A percentile compares a stretch with the other conserved stretches of the same genome.
phyloP scores from a whole-genome alignment of 495 filamentous ascomycete genomes.

The Aspergillus asperescens region DNA sequence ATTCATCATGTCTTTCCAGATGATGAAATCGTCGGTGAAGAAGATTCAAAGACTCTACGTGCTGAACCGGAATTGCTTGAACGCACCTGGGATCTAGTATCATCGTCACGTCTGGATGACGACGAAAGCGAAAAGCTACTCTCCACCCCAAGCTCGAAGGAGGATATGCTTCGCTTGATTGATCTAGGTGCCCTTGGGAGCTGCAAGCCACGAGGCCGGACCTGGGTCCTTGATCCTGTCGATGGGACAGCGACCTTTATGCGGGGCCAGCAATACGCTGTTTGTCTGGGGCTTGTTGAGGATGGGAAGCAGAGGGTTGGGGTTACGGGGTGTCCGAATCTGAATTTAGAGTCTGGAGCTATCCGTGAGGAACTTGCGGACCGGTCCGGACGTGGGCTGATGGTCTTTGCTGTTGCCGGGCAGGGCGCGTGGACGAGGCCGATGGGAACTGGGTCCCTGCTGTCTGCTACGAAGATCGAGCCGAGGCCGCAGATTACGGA shows the following conservation, averaged over 20 bases:
- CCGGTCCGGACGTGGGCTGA: conserved; percentile 46
- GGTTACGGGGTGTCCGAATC: conserved; percentile 55
- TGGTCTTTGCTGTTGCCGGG: conserved; percentile 52
- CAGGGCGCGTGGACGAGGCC: conserved; percentile 51
- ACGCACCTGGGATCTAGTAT: conserved; percentile 50
- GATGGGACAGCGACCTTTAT: conserved; percentile 68
- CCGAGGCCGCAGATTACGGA: conserved; percentile 26
- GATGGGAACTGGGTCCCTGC: conserved; percentile 34
- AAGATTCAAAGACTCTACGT: conserved; percentile 52
- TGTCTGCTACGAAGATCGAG: conserved; percentile 34
- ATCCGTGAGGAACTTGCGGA: conserved; percentile 48
- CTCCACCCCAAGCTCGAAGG: conserved; percentile 38
- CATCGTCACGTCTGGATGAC: conserved; percentile 32
- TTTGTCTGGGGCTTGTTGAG: conserved; percentile 52
- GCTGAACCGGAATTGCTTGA: conserved; percentile 43
- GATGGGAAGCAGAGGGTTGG: conserved; percentile 46
- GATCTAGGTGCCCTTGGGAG: conserved; percentile 52
- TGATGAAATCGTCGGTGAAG: conserved; percentile 58
- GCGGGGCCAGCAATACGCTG: conserved; percentile 57
- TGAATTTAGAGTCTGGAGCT: conserved; percentile 28
- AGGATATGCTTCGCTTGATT: conserved; percentile 57
- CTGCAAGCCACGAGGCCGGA: conserved; percentile 33
- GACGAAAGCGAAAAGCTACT: conserved; percentile 37
- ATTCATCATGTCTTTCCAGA: conserved; percentile 50
- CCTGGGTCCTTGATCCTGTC: conserved; percentile 69